Evolutionary conservation across 306 rosid species (phyloP), one percentile per base, ranked within the genome.

Genomic region (Prunus fruticosa): DNA sequence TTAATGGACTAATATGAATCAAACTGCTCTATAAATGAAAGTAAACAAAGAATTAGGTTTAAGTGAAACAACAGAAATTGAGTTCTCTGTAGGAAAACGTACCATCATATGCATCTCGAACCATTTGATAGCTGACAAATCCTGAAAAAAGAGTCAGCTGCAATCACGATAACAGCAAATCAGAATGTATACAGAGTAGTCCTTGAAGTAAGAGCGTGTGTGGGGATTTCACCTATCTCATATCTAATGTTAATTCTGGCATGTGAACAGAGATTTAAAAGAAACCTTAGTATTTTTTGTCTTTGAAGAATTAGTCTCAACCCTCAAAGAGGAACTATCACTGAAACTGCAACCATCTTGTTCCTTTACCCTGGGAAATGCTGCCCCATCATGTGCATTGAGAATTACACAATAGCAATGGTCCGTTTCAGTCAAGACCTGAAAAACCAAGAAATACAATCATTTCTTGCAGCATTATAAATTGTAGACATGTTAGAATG

Each of bases 51-150:
- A 56, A 20, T 20, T 1, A 56, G 62, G 25, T 28, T 25, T 30
- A 70, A 32, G 30, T 51, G 30, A 30, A 72, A n/a, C 52, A 71
- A 8, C 75, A 54, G 34, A 71, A 53, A 12, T 51, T 16, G 1
- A 53, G 69, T n/a, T 14, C 38, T 19, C 20, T 22, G 7, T 11
- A 32, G 63, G 64, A 76, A 82, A 82, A 79, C 32, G 51, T 88
- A 96, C 98, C 98, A 67, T 96, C 97, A 81, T 92, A 92, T 73
- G 99, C 96, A 78, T 96, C 99, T 83, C 98, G 93, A 78, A 96
- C 99, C 99, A 96, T 96, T 76, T 93, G 97, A 85, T 96, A 96
- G 91, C 98, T 92, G 82, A 96, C 97, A 88, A 96, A 96, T 78
- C 99, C 99, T 16, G 99, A 96, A 89, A 92, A 96, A 75, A 92